Conservation (phyloP, 202 grass and related monocot species). For the Sporobolus alterniflorus region DNA sequence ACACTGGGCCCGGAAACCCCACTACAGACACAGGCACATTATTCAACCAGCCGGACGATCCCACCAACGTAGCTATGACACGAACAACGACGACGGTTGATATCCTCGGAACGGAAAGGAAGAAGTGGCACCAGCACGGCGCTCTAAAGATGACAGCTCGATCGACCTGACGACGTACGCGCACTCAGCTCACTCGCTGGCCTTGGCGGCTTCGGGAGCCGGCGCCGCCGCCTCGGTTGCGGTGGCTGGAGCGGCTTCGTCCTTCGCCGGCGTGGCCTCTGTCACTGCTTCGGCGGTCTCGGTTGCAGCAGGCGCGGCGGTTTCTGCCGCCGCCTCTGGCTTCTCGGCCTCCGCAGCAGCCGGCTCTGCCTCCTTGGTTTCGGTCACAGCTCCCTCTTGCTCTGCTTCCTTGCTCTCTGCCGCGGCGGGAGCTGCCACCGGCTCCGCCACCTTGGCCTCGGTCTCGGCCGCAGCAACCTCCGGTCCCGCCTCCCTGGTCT, state of each 20-base stretch:
- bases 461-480: background rate
- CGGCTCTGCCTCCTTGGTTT: background rate
- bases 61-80: background rate
- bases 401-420: background rate
- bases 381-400: background rate
- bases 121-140: background rate
- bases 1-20: background rate
- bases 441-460: background rate
- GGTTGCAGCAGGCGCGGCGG: background rate
- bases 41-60: background rate
- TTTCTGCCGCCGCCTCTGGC: background rate
- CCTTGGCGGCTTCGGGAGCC: slow-evolving; percentile 35
- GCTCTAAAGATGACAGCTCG: background rate
- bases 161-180: background rate
- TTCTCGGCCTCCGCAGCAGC: background rate
- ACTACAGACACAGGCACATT: background rate
- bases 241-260: background rate
- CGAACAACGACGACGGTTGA: background rate
- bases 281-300: background rate
- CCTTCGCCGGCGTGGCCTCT: background rate
- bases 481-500: slow-evolving; percentile 29
- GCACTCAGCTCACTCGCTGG: slow-evolving; percentile 40
- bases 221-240: background rate
- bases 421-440: background rate
- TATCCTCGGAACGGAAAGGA: background rate